Evolutionary conservation across 495 filamentous ascomycete species (phyloP), one percentile per base, ranked within the genome.

Genomic region (Bombardia bombarda): DNA sequence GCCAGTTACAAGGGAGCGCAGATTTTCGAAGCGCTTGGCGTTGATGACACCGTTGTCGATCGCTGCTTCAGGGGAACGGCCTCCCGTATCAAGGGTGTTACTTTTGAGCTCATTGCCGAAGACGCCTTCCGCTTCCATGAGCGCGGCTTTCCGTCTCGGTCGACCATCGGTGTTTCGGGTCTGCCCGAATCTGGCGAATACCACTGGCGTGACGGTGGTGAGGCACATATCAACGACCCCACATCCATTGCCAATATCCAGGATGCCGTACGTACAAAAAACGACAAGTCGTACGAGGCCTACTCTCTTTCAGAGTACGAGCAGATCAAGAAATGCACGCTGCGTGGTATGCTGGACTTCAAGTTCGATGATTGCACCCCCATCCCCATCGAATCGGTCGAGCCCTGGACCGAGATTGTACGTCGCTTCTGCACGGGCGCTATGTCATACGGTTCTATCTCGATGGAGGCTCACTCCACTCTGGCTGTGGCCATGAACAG

Each of bases 391-490:
- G 92, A 99, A 49, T 90, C 97, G 60, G 92, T 99, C 38, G 92
- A 99, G 63, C 87, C 93, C 5, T 99, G 92, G 92, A 97, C 92
- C 7, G 90, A 96, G 55, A 97, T 99, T 50, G 93, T 97, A 22
- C 88, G 92, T 32, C 84, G 92, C 40, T 97, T 97, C 65, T 90
- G 89, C 55, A 99, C 92, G n/a, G 92, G 92, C 54, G 92, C 92
- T 49, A 99, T 99, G 92, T 99, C 92, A 14, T 99, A 99, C 58
- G 92, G 92, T 33, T 99, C 92, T 20, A 99, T 99, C 54, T 97
- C 93, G 23, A 95, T 97, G 89, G 93, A 99, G 60, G 89, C 92
- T 35, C 92, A 99, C 72, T 99, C 92, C 17, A 97, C 92, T 4
- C 69, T 99, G 22, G 92, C 92, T 50, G 82, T 99, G 41, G 92